phyloP scores from a whole-genome alignment of 257 asterid species.

The Leonotis leonurus region DNA sequence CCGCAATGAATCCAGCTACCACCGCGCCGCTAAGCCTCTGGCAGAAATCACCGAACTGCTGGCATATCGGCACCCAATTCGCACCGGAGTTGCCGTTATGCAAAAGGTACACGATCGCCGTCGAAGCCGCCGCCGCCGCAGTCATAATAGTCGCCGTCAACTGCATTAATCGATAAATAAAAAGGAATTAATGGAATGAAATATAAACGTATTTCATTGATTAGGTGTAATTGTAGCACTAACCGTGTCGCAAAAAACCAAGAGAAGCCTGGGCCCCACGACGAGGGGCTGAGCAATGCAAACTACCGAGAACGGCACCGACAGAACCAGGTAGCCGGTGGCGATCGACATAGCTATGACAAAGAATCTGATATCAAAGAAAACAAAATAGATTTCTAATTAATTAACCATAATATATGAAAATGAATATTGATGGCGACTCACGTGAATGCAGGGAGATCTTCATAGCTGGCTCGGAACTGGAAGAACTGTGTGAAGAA shows the following conservation, averaged over 20 bases:
- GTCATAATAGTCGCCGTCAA: slow-evolving; percentile 42
- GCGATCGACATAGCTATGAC: slow-evolving; percentile 52
- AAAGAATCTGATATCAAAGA: slow-evolving; percentile 41
- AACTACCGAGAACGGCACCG: slow-evolving; percentile 57
- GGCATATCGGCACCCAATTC: slow-evolving; percentile 67
- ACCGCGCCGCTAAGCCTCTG: slow-evolving; percentile 44
- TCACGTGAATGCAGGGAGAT: slow-evolving; percentile 67
- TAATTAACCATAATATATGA: not conserved
- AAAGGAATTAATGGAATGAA: too few species aligned
- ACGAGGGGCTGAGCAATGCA: slow-evolving; percentile 31
- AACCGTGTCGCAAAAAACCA: slow-evolving; percentile 49
- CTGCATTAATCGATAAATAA: slow-evolving; percentile 19
- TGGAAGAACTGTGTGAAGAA: slow-evolving; percentile 91
- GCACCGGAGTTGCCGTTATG: slow-evolving; percentile 55
- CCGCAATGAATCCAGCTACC: slow-evolving; percentile 40
- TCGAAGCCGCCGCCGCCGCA: slow-evolving; percentile 48
- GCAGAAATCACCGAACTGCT: slow-evolving; percentile 55
- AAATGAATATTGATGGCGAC: too few species aligned
- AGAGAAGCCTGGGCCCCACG: slow-evolving; percentile 27
- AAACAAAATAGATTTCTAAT: not conserved
- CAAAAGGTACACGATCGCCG: slow-evolving; percentile 66
- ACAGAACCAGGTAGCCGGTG: slow-evolving; percentile 58
- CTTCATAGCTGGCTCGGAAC: slow-evolving; percentile 78
- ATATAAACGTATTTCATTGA: too few species aligned
- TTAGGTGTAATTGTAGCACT: not conserved